phyloP scores from a whole-genome alignment of 371 early-diverging fungal genomes.

The Saksenaea vasiformis region DNA sequence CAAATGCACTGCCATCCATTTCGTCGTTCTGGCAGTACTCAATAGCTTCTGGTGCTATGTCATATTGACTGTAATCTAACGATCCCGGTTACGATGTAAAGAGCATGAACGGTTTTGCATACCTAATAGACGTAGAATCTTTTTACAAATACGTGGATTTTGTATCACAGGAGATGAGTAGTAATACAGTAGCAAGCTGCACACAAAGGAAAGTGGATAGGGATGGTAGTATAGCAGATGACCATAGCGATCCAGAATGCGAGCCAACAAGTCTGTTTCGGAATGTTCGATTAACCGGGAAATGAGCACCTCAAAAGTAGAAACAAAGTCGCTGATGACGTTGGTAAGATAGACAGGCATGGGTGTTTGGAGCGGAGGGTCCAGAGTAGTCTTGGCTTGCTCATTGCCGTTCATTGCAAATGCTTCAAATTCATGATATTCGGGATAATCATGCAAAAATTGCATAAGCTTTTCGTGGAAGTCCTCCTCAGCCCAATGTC shows the following conservation, averaged over 20 bases:
- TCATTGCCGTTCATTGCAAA: constrained; percentile 50
- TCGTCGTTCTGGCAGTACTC: constrained; percentile 42
- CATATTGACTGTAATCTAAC: constrained; percentile 58
- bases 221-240: constrained; percentile 71
- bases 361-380: constrained; percentile 61
- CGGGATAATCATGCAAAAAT: constrained; percentile 70
- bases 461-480: constrained; percentile 66
- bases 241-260: constrained; percentile 68
- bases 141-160: constrained; percentile 59
- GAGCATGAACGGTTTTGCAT: constrained; percentile 4
- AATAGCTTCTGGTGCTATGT: constrained; percentile 53
- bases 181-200: constrained; percentile 69
- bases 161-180: constrained; percentile 62
- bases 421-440: constrained; percentile 76
- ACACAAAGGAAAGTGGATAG: constrained; percentile 68
- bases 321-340: constrained; percentile 67
- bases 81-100: background rate
- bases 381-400: constrained; percentile 32
- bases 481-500: constrained; percentile 76
- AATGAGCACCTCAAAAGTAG: constrained; percentile 67
- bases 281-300: constrained; percentile 72
- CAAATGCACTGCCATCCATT: constrained; percentile 42
- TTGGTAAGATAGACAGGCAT: constrained; percentile 77
- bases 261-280: constrained; percentile 57
- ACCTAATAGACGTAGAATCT: constrained; percentile 67